Percentiles rank a stretch among this genome's conserved stretches.
Evolutionary conservation across 2,329 filamentous ascomycete genomes (phyloP).

Genomic region (Exophiala sp.): DNA sequence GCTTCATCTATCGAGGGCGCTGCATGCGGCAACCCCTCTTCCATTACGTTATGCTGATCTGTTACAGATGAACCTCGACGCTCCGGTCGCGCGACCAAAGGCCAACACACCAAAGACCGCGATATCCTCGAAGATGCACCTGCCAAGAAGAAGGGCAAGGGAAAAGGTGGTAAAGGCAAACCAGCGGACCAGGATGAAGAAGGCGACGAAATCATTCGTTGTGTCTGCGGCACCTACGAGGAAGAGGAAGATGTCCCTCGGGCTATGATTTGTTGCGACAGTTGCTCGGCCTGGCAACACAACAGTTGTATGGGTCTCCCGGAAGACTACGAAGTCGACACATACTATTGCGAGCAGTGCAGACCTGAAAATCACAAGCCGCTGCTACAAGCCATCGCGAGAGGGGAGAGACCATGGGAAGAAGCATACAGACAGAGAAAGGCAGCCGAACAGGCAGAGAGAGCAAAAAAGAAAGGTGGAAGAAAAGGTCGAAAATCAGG

Average conservation of each 20-base stretch:
- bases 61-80: constrained; percentile 73
- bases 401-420: constrained; percentile 84
- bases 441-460: constrained; percentile 52
- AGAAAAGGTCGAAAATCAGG: constrained; percentile 55
- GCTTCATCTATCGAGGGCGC: constrained; percentile 36
- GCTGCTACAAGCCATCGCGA: constrained; percentile 68
- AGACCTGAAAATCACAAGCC: constrained; percentile 75
- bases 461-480: constrained; percentile 54
- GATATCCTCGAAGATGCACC: constrained; percentile 61
- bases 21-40: neutral
- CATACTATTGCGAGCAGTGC: constrained; percentile 92
- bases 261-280: constrained; percentile 93
- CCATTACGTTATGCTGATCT: constrained; percentile 8
- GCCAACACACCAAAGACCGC: constrained; percentile 84
- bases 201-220: constrained; percentile 74
- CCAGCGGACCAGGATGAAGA: constrained; percentile 46
- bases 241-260: constrained; percentile 80
- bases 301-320: constrained; percentile 90
- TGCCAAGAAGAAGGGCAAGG: constrained; percentile 43
- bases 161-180: constrained; percentile 44
- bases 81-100: constrained; percentile 93
- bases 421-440: constrained; percentile 58
- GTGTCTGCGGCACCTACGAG: constrained; percentile 82
- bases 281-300: constrained; percentile 91
- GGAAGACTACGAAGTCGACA: constrained; percentile 66